These are phyloP conservation scores for Pseudopyricularia cyperi DNA, from an alignment of 2,329 filamentous ascomycete species.

Conservation along the genomic window DNA sequence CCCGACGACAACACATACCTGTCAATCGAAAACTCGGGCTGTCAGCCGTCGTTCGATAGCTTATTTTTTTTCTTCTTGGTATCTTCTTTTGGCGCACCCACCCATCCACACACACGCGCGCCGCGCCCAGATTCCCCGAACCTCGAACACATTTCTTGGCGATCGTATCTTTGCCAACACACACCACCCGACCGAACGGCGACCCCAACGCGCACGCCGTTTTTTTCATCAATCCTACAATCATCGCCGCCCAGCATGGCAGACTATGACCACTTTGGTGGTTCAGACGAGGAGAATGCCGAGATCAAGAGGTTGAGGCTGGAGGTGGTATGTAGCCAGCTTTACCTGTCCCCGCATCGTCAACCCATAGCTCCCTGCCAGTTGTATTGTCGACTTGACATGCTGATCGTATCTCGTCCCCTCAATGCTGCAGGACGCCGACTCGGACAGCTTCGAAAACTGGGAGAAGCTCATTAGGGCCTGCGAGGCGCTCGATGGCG, in stretches of 20 bases:
- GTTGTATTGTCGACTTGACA: no score
- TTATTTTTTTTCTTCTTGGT: no score
- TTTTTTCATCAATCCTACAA: neutral
- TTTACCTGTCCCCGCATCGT: no score
- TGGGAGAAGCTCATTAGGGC: conserved; percentile 89
- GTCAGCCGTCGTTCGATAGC: no score
- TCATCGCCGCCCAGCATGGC: conserved; percentile 40
- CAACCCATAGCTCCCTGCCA: neutral
- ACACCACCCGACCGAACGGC: no score
- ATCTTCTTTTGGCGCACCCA: no score
- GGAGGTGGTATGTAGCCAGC: conserved; percentile 53
- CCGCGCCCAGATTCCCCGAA: neutral
- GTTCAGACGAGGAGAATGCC: conserved; percentile 67
- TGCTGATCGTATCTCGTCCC: neutral
- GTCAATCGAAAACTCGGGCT: no score
- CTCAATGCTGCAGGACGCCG: conserved; percentile 33
- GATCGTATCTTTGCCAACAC: neutral
- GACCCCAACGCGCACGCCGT: neutral
- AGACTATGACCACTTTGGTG: conserved; percentile 57
- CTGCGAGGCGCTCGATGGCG: conserved; percentile 77
- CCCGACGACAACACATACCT: no score
- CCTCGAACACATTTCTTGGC: neutral
- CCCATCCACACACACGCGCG: neutral
- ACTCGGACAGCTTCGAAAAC: conserved; percentile 82
- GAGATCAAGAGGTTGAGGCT: conserved; percentile 68